phyloP scores from a whole-genome alignment of 306 rosid genomes.

The Fragaria nilgerrensis region DNA sequence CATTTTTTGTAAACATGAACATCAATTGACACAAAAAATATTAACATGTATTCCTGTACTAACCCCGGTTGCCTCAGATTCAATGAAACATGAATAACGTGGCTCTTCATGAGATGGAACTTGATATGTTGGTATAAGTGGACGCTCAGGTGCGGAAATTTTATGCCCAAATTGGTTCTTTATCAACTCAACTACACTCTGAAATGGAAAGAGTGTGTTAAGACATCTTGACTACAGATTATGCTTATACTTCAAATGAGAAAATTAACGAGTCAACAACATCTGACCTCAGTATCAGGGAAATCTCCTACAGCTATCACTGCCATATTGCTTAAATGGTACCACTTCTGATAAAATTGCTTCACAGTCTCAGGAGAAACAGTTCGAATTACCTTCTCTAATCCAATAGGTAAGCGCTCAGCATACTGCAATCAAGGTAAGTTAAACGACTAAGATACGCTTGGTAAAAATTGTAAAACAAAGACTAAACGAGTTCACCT shows the following conservation, averaged over 20 bases:
- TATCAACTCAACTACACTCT: slow-evolving; percentile 81
- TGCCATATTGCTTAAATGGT: slow-evolving; percentile 89
- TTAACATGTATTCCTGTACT: slow-evolving; percentile 41
- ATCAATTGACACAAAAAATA: slow-evolving; percentile 12
- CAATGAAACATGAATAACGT: slow-evolving; percentile 82
- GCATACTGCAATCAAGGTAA: slow-evolving; percentile 71
- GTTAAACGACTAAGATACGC: slow-evolving; percentile 22
- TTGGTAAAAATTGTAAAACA: not conserved
- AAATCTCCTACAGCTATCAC: slow-evolving; percentile 97
- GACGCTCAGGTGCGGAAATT: slow-evolving; percentile 62
- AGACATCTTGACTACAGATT: slow-evolving; percentile 21
- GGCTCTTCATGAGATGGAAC: slow-evolving; percentile 88
- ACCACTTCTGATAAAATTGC: slow-evolving; percentile 82
- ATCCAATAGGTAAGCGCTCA: slow-evolving; percentile 87
- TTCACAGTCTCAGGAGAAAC: slow-evolving; percentile 83
- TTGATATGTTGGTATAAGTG: slow-evolving; percentile 55
- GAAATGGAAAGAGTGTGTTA: slow-evolving; percentile 22
- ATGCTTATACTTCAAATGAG: slow-evolving; percentile 15
- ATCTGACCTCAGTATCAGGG: slow-evolving; percentile 74
- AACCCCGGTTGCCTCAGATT: slow-evolving; percentile 98
- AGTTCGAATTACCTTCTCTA: slow-evolving; percentile 79
- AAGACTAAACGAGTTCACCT: not conserved
- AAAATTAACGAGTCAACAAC: slow-evolving; percentile 25
- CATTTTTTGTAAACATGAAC: slow-evolving; percentile 6
- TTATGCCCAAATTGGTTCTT: slow-evolving; percentile 76